phyloP scores from a whole-genome alignment of 2,329 filamentous ascomycete genomes.

The Diatrype stigma region DNA sequence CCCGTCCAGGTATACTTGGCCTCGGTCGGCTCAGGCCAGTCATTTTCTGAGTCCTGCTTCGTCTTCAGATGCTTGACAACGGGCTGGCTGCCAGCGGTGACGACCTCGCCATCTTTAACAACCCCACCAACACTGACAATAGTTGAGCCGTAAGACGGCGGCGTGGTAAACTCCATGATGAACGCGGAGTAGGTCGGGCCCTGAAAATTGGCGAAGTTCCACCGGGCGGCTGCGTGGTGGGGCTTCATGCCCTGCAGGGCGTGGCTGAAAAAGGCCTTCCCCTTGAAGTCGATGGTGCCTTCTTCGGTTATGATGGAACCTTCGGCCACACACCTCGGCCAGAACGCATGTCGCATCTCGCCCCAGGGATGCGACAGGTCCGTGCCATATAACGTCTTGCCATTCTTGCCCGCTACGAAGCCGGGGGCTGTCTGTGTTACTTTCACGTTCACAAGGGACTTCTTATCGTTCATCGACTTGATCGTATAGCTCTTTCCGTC shows the following conservation, averaged over 20 bases:
- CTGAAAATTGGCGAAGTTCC: constrained; percentile 95
- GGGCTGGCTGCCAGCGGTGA: constrained; percentile 65
- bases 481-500: constrained; percentile 80
- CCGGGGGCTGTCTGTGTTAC: constrained; percentile 72
- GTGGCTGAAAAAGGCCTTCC: constrained; percentile 74
- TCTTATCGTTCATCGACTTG: constrained; percentile 82
- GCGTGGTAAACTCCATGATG: constrained; percentile 95
- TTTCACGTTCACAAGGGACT: constrained; percentile 80
- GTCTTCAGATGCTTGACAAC: constrained; percentile 65
- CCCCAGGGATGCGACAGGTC: constrained; percentile 87
- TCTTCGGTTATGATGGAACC: constrained; percentile 81
- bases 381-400: constrained; percentile 80
- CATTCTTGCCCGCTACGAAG: constrained; percentile 80
- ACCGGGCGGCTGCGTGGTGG: constrained; percentile 85
- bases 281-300: constrained; percentile 77
- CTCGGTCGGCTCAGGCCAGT: constrained; percentile 82
- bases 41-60: constrained; percentile 70
- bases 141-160: constrained; percentile 85
- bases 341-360: constrained; percentile 86
- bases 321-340: constrained; percentile 79
- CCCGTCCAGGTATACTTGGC: constrained; percentile 76
- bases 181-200: constrained; percentile 80
- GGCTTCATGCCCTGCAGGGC: constrained; percentile 98
- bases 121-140: constrained; percentile 79
- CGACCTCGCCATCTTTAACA: constrained; percentile 73